phyloP scores from a whole-genome alignment of 768 basidiomycete genomes.

The Suillus luteus region DNA sequence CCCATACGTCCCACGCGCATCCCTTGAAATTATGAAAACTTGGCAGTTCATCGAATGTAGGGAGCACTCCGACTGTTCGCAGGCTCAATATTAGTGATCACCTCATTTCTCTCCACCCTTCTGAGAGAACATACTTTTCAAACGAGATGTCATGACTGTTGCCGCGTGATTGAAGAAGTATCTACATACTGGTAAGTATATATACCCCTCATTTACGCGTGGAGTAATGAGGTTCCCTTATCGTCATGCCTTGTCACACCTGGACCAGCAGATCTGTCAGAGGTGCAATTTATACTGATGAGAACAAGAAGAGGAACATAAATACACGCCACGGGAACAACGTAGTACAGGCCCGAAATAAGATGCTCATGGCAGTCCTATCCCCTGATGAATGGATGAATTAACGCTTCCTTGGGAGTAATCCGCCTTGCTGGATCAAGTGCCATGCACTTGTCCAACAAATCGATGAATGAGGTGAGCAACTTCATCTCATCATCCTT shows the following conservation, averaged over 20 bases:
- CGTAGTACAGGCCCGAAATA: slow-evolving; percentile 10
- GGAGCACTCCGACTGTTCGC: slow-evolving; percentile 29
- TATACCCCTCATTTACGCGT: slow-evolving; percentile 5
- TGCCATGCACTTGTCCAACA: slow-evolving; percentile 87
- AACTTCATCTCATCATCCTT: slow-evolving; percentile 89
- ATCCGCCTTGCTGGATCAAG: slow-evolving; percentile 87
- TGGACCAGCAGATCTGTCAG: slow-evolving; percentile 20
- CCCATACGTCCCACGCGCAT: slow-evolving; percentile 74
- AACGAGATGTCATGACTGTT: slow-evolving; percentile 18
- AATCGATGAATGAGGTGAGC: slow-evolving; percentile 78
- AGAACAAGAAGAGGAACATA: slow-evolving; percentile 21
- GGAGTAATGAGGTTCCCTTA: slow-evolving; percentile 1
- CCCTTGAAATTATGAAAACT: slow-evolving; percentile 45
- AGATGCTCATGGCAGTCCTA: slow-evolving; percentile 25
- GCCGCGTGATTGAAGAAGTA: slow-evolving; percentile 3
- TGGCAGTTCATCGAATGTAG: slow-evolving; percentile 52
- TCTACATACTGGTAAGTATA: slow-evolving; percentile 5
- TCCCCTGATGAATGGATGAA: slow-evolving; percentile 83
- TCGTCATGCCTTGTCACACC: slow-evolving; percentile 9
- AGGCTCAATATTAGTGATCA: background rate
- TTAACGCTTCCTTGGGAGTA: slow-evolving; percentile 86
- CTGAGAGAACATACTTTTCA: slow-evolving; percentile 21
- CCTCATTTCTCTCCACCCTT: slow-evolving; percentile 15
- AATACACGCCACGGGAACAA: slow-evolving; percentile 27
- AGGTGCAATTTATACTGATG: slow-evolving; percentile 12